Evolutionary conservation across 2,329 filamentous ascomycete species (phyloP), one percentile per base, ranked within the genome.

Genomic region (Geosmithia flava): DNA sequence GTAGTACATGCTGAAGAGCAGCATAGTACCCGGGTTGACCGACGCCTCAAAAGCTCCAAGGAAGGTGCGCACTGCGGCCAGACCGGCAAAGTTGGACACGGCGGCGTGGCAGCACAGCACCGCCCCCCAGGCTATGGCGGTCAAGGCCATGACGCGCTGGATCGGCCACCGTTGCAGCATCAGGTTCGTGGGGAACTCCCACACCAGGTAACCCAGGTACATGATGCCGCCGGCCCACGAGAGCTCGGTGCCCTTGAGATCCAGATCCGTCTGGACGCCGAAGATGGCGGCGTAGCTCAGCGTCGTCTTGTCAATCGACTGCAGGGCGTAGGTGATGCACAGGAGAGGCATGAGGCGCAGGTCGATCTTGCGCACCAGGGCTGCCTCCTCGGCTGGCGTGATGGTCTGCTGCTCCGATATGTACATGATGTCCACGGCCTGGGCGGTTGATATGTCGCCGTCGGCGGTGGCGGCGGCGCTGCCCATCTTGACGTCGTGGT

Each of bases 281-380:
- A 76, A 68, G 52, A 76, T 63, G 39, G 69, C 69, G 0, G 72
- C 69, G 56, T 74, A 74, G n/a, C 63, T 68, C 1, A 80, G 60
- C 0, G 70, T 71, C 0, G 73, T 74, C 58, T 83, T 81, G 61
- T 83, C 79, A 2, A 78, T n/a, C n/a, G 40, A 37, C 46, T 47
- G 46, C 30, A 47, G 23, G 46, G 40, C 40, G 39, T 47, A 47
- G 17, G 44, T 17, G 2, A 46, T 39, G n/a, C 19, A 16, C 27
- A 39, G 16, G 4, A 46, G 16, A 7, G 29, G n/a, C n/a, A 46
- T n/a, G 13, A 46, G 16, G 20, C 42, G 20, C 20, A 17, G 15
- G 45, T 63, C 60, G 42, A 63, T 60, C 52, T 63, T 63, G 29
- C 57, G 52, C 46, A 58, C 48, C 3, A 62, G 51, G 5, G 20